Base-by-base conservation (phyloP, 2,329 filamentous ascomycete species). In the Xylaria sp. region DNA sequence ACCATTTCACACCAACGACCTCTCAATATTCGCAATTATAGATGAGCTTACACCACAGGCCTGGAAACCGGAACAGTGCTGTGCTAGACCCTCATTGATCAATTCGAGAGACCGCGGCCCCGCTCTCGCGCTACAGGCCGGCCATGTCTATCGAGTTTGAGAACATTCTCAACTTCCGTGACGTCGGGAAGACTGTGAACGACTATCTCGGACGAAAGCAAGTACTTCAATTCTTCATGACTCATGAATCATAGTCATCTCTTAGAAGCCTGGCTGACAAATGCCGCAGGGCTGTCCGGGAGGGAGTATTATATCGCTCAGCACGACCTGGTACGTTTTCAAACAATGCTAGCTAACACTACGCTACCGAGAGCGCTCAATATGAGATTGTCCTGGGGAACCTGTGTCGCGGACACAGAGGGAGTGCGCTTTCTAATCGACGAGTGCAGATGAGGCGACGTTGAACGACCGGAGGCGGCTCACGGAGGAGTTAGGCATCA, bases 91-190 rank as follows among this genome's bases (percentile, higher is more conserved):
- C 48, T 30, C 14, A 51, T 51, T 50, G 6, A 27, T 24, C 48
- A 12, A 12, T 27, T 3, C 9, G 11, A 51, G 8, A 51, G 4
- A 30, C 48, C 6, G 11, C 48, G 2, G 21, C 42, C 9, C n/a
- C 42, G 14, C 48, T 19, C 6, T 51, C 21, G 48, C 51, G 19
- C 51, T 48, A 55, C 21, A 36, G 42, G 6, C 14, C 8, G 8
- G 24, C 48, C 42, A 76, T 76, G 75, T 68, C 75, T 14, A 59
- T 75, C 54, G 45, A 74, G 11, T 82, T 91, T 72, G 83, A 89
- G 67, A 85, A 85, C 61, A 84, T 94, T 59, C 81, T 90, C 74
- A 95, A 95, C 78, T 93, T 94, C 76, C 88, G 93, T 65, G 92
- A 95, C 83, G 89, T 94, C 51, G 92, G 90, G 48, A 82, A 84